A percentile compares a stretch with the other conserved stretches of the same genome.
Conservation (phyloP, 164 flowering plant genomes). For the Houttuynia cordata region DNA sequence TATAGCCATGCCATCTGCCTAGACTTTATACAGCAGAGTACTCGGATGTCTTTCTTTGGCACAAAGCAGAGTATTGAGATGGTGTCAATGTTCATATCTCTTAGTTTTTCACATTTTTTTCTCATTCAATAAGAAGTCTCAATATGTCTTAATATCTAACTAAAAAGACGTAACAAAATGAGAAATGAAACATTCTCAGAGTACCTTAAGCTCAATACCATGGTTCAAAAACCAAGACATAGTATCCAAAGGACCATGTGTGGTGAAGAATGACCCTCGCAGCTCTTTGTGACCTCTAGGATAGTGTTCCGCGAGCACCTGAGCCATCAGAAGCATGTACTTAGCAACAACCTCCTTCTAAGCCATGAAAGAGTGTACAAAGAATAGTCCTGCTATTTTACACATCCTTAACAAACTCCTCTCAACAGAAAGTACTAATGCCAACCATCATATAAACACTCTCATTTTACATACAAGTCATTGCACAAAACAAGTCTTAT, state of each 20-base stretch:
- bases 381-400: no score
- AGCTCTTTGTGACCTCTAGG: slow-evolving; percentile 87
- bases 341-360: background rate
- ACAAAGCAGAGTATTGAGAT: no score
- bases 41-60: no score
- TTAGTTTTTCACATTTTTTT: no score
- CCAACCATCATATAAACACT: no score
- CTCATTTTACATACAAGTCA: no score
- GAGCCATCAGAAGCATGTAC: slow-evolving; percentile 2
- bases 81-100: no score
- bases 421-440: no score
- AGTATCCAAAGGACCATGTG: slow-evolving; percentile 81
- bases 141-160: no score
- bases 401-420: no score
- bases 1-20: no score
- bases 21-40: no score
- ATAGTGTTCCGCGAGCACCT: slow-evolving; percentile 78
- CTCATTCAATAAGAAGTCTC: background rate
- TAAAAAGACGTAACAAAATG: slow-evolving; percentile 1
- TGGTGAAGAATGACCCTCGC: slow-evolving; percentile 72
- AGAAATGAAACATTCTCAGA: background rate
- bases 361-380: background rate
- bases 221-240: slow-evolving; percentile 90
- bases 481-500: background rate
- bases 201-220: slow-evolving; percentile 83